Base-by-base conservation (phyloP, 306 rosid species). In the Pachyrhizus erosus region DNA sequence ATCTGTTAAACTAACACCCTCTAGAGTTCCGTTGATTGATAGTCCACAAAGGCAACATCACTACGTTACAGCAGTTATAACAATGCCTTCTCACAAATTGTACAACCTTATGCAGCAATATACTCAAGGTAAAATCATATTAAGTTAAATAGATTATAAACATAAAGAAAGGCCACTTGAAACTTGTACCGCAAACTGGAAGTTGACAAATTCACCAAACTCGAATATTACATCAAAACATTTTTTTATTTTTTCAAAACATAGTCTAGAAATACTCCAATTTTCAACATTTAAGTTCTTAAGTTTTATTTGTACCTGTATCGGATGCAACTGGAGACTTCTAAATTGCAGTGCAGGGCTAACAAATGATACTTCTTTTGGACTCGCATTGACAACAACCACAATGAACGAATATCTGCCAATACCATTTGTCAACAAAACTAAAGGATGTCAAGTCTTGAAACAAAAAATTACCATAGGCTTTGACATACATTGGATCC, bases 401-500 rank as follows among this genome's bases (percentile, higher is more conserved):
- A 92, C 96, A 82, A 91, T 70, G 87, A 80, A 92, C 1, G 96
- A 89, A 80, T 87, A 96, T 77, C 99, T 92, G 97, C 69, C 43
- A 75, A 79, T 31, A 82, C 48, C 78, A n/a, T 84, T 57, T 57
- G 83, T 80, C 66, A 78, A 77, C 31, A 49, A 70, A 37, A 62
- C 51, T 49, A 58, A 64, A 58, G 58, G 55, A 57, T 20, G 45
- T 49, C 49, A 27, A 45, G 61, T 70, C 75, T 75, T 80, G 55
- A 74, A 46, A 52, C 13, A 34, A 40, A 85, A 77, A 24, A 31
- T 24, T 75, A 52, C n/a, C 24, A 80, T 67, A 58, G 23, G 74
- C 11, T 70, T 83, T n/a, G 78, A 87, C 97, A 5, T 90, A 96
- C 99, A 49, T 82, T 57, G 98, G 87, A 93, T 96, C 99, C 87